Percentiles rank a stretch among this genome's conserved stretches.
These are phyloP conservation scores for Aspergillus asperescens DNA, from an alignment of 495 filamentous ascomycete genomes.

Conservation along the genomic window DNA sequence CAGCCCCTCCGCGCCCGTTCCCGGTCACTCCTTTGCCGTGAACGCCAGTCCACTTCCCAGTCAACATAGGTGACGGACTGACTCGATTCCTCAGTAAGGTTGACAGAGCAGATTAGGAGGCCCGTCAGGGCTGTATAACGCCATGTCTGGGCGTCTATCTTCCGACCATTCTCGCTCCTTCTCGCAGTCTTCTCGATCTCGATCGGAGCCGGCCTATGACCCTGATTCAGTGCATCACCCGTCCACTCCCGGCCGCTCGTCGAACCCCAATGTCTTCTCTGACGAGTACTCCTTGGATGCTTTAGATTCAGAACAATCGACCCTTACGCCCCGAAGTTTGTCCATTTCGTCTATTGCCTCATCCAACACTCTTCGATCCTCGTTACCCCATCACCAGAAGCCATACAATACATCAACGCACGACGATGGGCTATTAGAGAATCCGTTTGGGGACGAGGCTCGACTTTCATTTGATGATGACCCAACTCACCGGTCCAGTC, in stretches of 20 bases:
- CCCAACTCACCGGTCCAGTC: constrained; percentile 32
- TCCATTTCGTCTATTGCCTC: constrained; percentile 32
- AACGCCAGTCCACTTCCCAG: constrained; percentile 7
- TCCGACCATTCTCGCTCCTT: constrained; percentile 41
- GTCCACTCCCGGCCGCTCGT: constrained; percentile 33
- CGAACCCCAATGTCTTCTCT: constrained; percentile 49
- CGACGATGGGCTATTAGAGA: constrained; percentile 27
- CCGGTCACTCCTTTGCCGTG: constrained; percentile 9
- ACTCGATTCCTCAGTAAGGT: constrained; percentile 7
- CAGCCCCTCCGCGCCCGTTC: constrained; percentile 8
- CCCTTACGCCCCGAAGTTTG: constrained; percentile 29
- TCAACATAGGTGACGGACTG: constrained; percentile 22
- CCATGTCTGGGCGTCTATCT: constrained; percentile 44
- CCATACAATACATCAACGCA: constrained; percentile 22
- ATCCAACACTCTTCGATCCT: constrained; percentile 34
- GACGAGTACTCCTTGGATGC: constrained; percentile 49
- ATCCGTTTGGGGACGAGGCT: constrained; percentile 43
- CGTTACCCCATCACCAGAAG: constrained; percentile 23
- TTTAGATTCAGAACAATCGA: constrained; percentile 33
- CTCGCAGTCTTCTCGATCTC: constrained; percentile 35
- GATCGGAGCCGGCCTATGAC: constrained; percentile 22
- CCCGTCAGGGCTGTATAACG: constrained; percentile 43
- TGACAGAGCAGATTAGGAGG: constrained; percentile 29
- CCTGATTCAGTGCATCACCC: constrained; percentile 33
- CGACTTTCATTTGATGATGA: constrained; percentile 37